Base-by-base conservation (phyloP, 176 grass and related monocot genomes). In the Hsuehochloa calcarea region DNA sequence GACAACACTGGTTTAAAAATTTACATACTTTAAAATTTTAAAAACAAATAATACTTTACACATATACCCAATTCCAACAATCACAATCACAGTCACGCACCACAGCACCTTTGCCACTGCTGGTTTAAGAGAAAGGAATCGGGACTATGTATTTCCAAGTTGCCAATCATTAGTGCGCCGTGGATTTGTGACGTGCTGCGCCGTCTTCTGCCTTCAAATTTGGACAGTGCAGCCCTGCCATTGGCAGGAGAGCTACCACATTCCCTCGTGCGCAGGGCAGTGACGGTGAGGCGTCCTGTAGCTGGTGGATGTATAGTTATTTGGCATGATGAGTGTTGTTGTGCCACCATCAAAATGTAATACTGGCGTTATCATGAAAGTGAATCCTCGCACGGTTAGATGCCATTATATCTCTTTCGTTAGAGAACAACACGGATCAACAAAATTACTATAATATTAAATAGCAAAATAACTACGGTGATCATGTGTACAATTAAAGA, bases 231-330 rank as follows among this genome's bases (percentile, higher is more conserved):
- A 23, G 22, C 56, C 56, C 56, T 25, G 56, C 4, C 3, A 23
- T 10, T 59, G 1, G 22, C 22, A 23, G 4, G 22, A 59, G 55
- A 59, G 22, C 25, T 75, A 23, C 56, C 58, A 5, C 4, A 10
- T 66, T 70, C 77, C 85, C 47, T 81, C 70, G 1, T 4, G 13
- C 47, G 11, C 35, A 81, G 70, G 70, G 70, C 39, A 81, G 20
- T 2, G 41, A 14, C 39, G 75, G 26, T 1, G 41, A 14, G 59
- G 68, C 61, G 62, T 45, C 70, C 35, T 34, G 35, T 47, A 54
- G 14, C 60, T 19, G 31, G 82, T 52, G 60, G 34, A 4, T 54
- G 82, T 31, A 6, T 8, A 47, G 59, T 10, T 20, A 7, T 3
- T 19, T 22, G 44, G 9, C 41, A 2, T 5, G 31, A 2, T 5